These are phyloP conservation scores for Dujonia santamariae DNA, from an alignment of 1,139 yeast species.

Conservation along the genomic window DNA sequence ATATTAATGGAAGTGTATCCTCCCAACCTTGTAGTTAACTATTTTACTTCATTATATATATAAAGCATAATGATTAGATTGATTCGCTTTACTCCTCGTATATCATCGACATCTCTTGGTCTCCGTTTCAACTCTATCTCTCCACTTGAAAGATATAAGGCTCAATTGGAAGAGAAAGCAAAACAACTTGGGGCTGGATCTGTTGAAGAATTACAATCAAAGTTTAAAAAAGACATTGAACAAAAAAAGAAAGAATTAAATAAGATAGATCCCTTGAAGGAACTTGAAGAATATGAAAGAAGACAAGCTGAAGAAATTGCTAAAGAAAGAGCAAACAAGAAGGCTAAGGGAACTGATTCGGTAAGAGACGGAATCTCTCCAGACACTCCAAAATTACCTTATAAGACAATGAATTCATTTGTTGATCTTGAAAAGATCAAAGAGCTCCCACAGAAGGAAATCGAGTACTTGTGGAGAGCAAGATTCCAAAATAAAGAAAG, in stretches of 20 bases:
- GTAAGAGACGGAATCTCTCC: slow-evolving; percentile 55
- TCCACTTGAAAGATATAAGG: slow-evolving; percentile 19
- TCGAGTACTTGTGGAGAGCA: slow-evolving; percentile 87
- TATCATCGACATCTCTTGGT: neutral
- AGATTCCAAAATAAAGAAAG: slow-evolving; percentile 65
- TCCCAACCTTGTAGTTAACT: no score
- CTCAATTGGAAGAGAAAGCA: slow-evolving; percentile 36
- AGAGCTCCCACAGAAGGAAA: slow-evolving; percentile 56
- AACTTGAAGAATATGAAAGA: slow-evolving; percentile 56
- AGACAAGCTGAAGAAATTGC: slow-evolving; percentile 29
- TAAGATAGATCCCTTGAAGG: slow-evolving; percentile 67
- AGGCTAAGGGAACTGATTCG: slow-evolving; percentile 55
- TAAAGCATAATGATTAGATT: no score
- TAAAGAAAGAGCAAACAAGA: slow-evolving; percentile 28
- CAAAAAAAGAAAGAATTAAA: slow-evolving; percentile 53
- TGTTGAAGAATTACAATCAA: slow-evolving; percentile 61
- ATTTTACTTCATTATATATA: no score
- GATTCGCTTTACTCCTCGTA: no score
- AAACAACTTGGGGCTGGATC: slow-evolving; percentile 34
- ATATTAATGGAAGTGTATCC: no score
- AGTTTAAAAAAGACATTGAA: slow-evolving; percentile 60
- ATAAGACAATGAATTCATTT: slow-evolving; percentile 68
- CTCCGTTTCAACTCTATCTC: slow-evolving; percentile 2
- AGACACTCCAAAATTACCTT: slow-evolving; percentile 48
- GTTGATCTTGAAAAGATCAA: slow-evolving; percentile 65